A percentile compares a stretch with the other conserved stretches of the same genome.
Evolutionary conservation across 225 moss, liverwort and hornwort genomes (phyloP).

Genomic region (Lunularia cruciata): DNA sequence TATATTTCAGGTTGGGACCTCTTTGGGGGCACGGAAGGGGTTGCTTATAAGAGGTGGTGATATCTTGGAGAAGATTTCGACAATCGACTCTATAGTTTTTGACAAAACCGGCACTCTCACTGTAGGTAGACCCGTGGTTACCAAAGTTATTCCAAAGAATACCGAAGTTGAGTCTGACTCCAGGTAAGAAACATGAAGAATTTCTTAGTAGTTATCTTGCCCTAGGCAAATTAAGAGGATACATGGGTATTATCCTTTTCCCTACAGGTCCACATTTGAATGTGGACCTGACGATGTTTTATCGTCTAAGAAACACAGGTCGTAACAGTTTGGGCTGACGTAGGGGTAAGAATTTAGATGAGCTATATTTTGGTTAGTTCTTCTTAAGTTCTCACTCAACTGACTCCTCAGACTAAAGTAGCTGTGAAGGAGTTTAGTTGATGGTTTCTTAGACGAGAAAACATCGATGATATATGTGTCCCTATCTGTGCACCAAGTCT

Average conservation of each 20-base stretch:
- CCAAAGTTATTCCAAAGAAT: constrained; percentile 56
- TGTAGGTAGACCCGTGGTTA: constrained; percentile 79
- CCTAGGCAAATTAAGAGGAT: not conserved
- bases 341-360: too few species aligned
- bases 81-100: constrained; percentile 78
- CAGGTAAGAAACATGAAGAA: constrained; percentile 15
- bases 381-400: too few species aligned
- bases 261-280: too few species aligned
- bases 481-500: too few species aligned
- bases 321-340: too few species aligned
- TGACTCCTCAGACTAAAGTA: too few species aligned
- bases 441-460: too few species aligned
- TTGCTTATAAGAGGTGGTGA: constrained; percentile 97
- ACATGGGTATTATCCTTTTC: not conserved
- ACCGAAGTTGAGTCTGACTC: constrained; percentile 12
- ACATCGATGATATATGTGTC: too few species aligned
- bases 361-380: too few species aligned
- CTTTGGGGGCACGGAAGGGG: constrained; percentile 92
- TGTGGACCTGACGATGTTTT: too few species aligned
- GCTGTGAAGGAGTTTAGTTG: too few species aligned
- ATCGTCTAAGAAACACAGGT: too few species aligned
- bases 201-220: not conserved
- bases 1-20: constrained; percentile 87
- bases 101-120: constrained; percentile 99
- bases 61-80: constrained; percentile 83